Evolutionary conservation across 768 basidiomycete species (phyloP), one percentile per base, ranked within the genome.

Genomic region (Termitomyces sp.): DNA sequence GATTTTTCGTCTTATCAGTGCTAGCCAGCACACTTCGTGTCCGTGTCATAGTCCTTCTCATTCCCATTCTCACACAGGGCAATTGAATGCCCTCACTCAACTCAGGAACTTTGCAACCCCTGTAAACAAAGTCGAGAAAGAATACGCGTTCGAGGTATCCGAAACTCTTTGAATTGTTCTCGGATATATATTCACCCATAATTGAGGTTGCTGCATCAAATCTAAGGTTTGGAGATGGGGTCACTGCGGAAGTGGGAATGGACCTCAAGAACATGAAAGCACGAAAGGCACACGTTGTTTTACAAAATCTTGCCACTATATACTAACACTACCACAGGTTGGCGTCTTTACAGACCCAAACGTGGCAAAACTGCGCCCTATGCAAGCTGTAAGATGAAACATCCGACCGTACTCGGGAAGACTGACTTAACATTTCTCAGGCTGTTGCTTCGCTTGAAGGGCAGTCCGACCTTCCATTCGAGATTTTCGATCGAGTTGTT

Each of bases 181-280:
- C 3, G 42, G 20, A 30, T 26, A 13, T 55, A 44, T 36, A 47
- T 55, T 57, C 47, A 54, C 48, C 32, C 36, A 24, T 44, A 6
- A 14, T 8, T 24, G 58, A 92, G 90, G 85, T 94, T 44, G 88
- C 93, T 13, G 93, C 94, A 5, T 86, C 89, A 42, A 93, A 95
- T 71, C 72, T 96, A 59, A 79, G 93, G 50, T 96, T 95, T 66
- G 93, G 93, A 1, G 88, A 93, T 61, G 93, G 93, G 32, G 94
- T 93, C 36, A 95, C 93, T 4, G 79, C 80, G 39, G 93, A 95
- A 71, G 89, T 95, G 30, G 94, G 93, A 34, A 93, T 95, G 89
- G 94, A 95, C 71, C 80, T 95, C 65, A 90, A 89, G 80, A 95
- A 95, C 74, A 89, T 93, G 90, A 89, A 87, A 56, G 93, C 94